Evolutionary conservation across 768 basidiomycete genomes (phyloP), one percentile per base, ranked within the genome.

Genomic region (Tricholomella constricta): DNA sequence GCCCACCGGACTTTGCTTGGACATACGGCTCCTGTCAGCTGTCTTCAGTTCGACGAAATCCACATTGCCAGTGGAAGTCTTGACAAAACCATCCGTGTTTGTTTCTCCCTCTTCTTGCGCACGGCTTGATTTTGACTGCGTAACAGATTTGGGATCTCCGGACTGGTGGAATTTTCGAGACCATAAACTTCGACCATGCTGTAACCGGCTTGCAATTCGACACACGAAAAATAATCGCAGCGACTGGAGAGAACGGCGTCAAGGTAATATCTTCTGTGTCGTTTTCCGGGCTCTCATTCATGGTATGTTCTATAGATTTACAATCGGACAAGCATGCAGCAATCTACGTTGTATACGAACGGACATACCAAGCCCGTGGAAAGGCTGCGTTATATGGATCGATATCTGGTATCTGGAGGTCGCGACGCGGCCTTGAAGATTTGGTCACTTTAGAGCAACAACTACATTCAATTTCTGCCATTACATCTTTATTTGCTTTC

Each of bases 71-170:
- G 89, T 47, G 97, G 97, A 34, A 91, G 91, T 67, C 76, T 98
- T 35, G 97, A 99, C 72, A 96, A 94, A 73, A 88, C 90, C 4
- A 80, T 99, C 49, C 79, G 92, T 65, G 92, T 95, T 65, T 62
- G 86, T 73, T 6, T 22, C 44, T 46, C 50, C 43, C 48, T 53
- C 17, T 32, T 14, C 36, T 50, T 46, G 44, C 4, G 57, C 48
- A 23, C 55, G 37, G 27, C 14, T 37, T 40, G 38, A 57, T 42
- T 37, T 32, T 42, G n/a, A 41, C 40, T 11, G 2, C 23, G 15
- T 2, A n/a, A 26, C 51, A 96, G 93, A 91, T 97, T 54, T 98
- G 97, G 97, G 97, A 99, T 65, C 82, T 99, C 25, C 86, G 97
- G 14, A 92, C 86, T 10, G 96, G 97, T 9, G 80, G 85, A 22